A percentile compares a stretch with the other conserved stretches of the same genome.
Evolutionary conservation across 192 early-diverging fungal species (phyloP).

Genomic region (Rhizophagus clarus): DNA sequence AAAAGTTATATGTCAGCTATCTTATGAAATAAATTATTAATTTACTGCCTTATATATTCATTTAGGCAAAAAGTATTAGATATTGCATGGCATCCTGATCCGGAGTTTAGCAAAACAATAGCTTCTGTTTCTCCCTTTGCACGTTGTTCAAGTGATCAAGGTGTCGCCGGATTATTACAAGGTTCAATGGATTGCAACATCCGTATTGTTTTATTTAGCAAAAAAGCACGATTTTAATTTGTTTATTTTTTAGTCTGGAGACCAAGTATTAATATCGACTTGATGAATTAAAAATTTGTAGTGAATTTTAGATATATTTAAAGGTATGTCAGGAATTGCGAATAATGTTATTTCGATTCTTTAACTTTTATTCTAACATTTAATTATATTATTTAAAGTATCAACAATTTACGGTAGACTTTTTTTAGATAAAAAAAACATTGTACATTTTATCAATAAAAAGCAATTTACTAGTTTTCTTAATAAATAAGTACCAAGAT

Average conservation of each 20-base stretch:
- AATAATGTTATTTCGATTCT: background rate
- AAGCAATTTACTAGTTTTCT: too few species aligned
- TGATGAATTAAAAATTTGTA: background rate
- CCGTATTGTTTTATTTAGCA: background rate
- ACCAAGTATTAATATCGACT: background rate
- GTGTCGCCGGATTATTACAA: background rate
- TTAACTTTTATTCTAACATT: background rate
- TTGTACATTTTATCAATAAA: too few species aligned
- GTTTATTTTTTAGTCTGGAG: background rate
- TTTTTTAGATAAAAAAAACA: too few species aligned
- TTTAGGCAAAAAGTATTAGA: background rate
- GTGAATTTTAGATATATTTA: background rate
- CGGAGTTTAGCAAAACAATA: background rate
- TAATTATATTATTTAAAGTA: too few species aligned
- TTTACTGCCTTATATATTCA: background rate
- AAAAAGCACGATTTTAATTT: background rate
- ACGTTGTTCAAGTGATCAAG: background rate
- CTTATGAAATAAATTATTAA: background rate
- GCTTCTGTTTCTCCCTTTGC: slow-evolving; percentile 1
- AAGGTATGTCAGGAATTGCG: background rate
- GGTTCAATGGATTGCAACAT: background rate
- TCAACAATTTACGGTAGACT: too few species aligned
- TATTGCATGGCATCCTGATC: slow-evolving; percentile 21
- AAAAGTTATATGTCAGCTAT: background rate
- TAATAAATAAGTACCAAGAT: too few species aligned